Evolutionary conservation across 495 filamentous ascomycete genomes (phyloP), one percentile per base, ranked within the genome.

Genomic region (Aspergillus avenaceus): DNA sequence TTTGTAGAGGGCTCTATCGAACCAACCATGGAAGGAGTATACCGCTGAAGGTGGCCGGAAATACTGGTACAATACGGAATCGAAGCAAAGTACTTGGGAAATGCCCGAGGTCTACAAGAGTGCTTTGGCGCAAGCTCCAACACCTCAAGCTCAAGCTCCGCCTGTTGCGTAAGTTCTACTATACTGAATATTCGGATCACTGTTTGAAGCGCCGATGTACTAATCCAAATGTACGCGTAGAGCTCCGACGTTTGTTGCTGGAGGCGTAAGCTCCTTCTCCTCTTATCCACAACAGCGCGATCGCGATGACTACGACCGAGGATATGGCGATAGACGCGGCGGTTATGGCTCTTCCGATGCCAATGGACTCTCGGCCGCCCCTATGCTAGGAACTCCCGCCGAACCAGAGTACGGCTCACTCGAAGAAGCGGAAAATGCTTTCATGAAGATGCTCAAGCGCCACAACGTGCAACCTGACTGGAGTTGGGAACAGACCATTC

Each of bases 351-450:
- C 63, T 19, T 59, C 54, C 28, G 79, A 81, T 21, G 50, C 67
- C 11, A 86, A 82, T 65, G 81, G 83, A 45, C 68, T 73, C 32
- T 56, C 73, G 29, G 82, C 81, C 55, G 78, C 78, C n/a, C 75
- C 84, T 56, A 68, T 80, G 29, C 78, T 87, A 53, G 78, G 80
- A 23, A 70, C 83, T 31, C 74, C 81, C 59, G 81, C 80, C 60
- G 90, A 95, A 32, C 89, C 91, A 13, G 87, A 92, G 54, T 99
- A 93, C 61, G 75, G 81, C 19, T 88, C 86, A 2, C 76, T 83
- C 41, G 92, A 97, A 64, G 91, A 97, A 70, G 95, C 91, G 6
- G 95, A 97, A 63, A 86, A 84, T 22, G 93, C 95, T 4, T 99
- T 97, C 60, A 82, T 88, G 56, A 97, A 96, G 63, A 80, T 97